Evolutionary conservation across 139 green algal genomes (phyloP).

Genomic region (Chlamydomonas sp.): DNA sequence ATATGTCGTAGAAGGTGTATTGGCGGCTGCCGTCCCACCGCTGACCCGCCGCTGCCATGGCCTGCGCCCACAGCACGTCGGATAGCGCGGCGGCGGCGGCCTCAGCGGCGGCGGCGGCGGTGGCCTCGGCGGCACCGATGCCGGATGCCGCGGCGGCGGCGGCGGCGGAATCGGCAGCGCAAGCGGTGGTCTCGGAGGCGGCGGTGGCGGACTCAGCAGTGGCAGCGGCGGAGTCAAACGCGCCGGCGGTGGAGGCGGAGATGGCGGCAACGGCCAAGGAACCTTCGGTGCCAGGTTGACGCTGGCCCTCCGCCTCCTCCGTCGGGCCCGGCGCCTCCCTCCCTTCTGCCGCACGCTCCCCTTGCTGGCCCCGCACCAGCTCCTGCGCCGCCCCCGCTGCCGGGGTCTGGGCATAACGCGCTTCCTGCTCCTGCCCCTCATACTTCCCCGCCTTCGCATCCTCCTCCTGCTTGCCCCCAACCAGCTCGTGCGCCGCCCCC

Average conservation of each 20-base stretch:
- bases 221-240: neutral
- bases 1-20: slow-evolving; percentile 26
- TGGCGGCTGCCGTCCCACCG: neutral
- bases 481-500: neutral
- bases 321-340: no score
- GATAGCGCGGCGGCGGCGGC: neutral
- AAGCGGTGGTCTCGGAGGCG: neutral
- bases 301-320: no score
- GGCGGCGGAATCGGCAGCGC: neutral
- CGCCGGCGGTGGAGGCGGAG: neutral
- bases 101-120: neutral
- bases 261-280: no score
- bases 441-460: no score
- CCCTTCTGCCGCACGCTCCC: no score
- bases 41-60: neutral
- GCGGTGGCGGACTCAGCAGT: no score
- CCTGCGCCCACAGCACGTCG: slow-evolving; percentile 10
- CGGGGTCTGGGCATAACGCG: neutral
- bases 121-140: no score
- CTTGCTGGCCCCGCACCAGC: no score
- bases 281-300: no score
- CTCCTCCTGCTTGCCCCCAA: no score
- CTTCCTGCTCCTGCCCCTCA: neutral
- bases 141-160: no score
- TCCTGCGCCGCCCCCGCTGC: neutral